Percentiles rank a stretch among this genome's conserved stretches.
phyloP scores from a whole-genome alignment of 306 rosid genomes.

The Astragalus glycyphyllos region DNA sequence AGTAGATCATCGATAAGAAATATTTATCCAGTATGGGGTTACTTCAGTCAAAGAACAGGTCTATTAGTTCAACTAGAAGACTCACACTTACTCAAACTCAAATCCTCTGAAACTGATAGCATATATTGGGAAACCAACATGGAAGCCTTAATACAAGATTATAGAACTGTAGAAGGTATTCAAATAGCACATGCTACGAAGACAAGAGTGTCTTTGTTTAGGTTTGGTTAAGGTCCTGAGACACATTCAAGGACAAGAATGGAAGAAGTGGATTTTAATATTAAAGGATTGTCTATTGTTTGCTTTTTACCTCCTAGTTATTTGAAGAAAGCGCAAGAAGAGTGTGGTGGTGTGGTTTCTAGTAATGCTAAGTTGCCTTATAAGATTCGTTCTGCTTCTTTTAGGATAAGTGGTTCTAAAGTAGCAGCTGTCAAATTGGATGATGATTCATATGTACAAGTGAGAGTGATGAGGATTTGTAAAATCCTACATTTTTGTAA shows the following conservation, averaged over 20 bases:
- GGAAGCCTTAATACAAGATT: constrained; percentile 75
- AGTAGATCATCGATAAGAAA: too few relatives aligned
- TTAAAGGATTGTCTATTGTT: constrained; percentile 76
- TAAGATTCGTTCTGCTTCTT: constrained; percentile 67
- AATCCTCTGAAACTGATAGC: constrained; percentile 49
- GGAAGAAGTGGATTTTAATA: constrained; percentile 88
- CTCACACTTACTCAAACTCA: constrained; percentile 79
- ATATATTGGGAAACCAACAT: constrained; percentile 92
- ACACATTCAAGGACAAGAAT: constrained; percentile 70
- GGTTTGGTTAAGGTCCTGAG: constrained; percentile 70
- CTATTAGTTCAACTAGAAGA: constrained; percentile 79
- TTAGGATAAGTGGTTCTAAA: constrained; percentile 62
- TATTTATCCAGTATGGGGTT: constrained; percentile 89
- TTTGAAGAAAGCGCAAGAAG: constrained; percentile 64
- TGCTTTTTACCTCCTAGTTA: constrained; percentile 90
- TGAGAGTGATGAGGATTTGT: constrained; percentile 58
- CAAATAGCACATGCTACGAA: constrained; percentile 78
- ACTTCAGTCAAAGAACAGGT: constrained; percentile 91
- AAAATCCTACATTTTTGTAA: constrained; percentile 45
- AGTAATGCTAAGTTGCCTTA: constrained; percentile 55
- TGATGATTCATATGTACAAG: constrained; percentile 57
- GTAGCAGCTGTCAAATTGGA: constrained; percentile 72
- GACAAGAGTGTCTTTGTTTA: constrained; percentile 66
- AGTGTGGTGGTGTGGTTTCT: constrained; percentile 19
- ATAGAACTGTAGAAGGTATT: constrained; percentile 68